phyloP scores from a whole-genome alignment of 257 asterid genomes.

The Nicotiana sylvestris region DNA sequence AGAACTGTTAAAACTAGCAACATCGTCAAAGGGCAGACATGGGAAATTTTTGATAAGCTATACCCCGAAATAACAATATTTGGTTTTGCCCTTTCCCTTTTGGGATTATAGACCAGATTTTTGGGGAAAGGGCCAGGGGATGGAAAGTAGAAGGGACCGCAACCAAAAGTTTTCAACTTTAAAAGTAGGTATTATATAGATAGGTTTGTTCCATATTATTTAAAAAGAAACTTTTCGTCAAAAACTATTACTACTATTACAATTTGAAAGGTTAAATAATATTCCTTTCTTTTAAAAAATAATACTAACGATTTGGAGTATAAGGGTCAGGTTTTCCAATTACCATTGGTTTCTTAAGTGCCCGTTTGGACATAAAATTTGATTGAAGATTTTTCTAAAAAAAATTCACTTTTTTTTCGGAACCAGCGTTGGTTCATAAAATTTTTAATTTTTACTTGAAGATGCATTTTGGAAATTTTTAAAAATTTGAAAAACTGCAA shows the following conservation, averaged over 20 bases:
- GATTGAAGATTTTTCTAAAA: too few relatives aligned
- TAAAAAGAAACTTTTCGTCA: neutral
- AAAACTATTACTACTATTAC: neutral
- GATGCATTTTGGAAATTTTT: too few relatives aligned
- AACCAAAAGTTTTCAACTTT: conserved; percentile 11
- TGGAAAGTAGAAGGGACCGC: conserved; percentile 35
- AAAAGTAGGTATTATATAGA: neutral
- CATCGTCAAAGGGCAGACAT: neutral
- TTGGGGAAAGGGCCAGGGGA: neutral
- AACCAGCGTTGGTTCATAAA: too few relatives aligned
- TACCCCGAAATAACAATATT: neutral
- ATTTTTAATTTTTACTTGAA: too few relatives aligned
- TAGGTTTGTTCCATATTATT: neutral
- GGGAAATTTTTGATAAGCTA: neutral
- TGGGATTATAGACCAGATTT: neutral
- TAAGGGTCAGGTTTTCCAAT: neutral
- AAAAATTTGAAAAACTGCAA: too few relatives aligned
- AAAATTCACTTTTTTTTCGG: too few relatives aligned
- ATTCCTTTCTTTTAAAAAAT: neutral
- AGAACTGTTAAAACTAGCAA: neutral
- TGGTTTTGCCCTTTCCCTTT: neutral
- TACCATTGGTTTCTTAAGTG: too few relatives aligned
- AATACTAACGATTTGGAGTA: neutral
- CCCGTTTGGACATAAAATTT: too few relatives aligned
- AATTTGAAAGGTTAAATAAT: neutral